Percentiles rank a stretch among this genome's conserved stretches.
phyloP scores from a whole-genome alignment of 306 rosid genomes.

The Trifolium repens region DNA sequence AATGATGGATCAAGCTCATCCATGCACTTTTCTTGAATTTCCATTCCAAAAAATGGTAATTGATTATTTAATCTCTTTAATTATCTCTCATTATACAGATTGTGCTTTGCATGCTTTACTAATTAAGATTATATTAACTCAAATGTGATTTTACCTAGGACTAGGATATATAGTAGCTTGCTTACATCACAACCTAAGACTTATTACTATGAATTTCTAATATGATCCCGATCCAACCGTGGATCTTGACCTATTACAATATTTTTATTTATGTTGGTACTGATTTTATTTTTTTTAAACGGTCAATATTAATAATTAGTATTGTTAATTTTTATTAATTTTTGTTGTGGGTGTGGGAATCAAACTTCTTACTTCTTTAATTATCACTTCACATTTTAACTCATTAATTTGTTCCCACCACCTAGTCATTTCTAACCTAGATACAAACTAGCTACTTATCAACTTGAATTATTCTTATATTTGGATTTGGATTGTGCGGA shows the following conservation, averaged over 20 bases:
- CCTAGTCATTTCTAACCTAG: too few relatives aligned
- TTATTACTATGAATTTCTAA: neutral
- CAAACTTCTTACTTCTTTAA: too few relatives aligned
- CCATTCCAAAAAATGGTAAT: constrained; percentile 48
- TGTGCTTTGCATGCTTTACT: neutral
- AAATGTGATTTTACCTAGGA: neutral
- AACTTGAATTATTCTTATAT: too few relatives aligned
- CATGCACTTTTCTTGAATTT: constrained; percentile 57
- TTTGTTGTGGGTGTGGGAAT: too few relatives aligned
- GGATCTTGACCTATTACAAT: neutral
- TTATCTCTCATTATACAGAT: neutral
- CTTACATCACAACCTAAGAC: neutral
- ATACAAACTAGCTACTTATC: too few relatives aligned
- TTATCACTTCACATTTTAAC: too few relatives aligned
- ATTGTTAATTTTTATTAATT: too few relatives aligned
- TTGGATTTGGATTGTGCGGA: too few relatives aligned
- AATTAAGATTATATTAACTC: constrained; percentile 6
- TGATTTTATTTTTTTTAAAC: too few relatives aligned
- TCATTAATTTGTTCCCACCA: too few relatives aligned
- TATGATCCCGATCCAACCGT: neutral
- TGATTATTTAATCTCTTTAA: neutral
- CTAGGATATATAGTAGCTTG: neutral
- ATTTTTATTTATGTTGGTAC: too few relatives aligned
- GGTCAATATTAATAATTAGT: too few relatives aligned
- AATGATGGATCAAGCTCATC: constrained; percentile 59